Base-by-base conservation (phyloP, 23 red algal genomes). In the Cyanidiococcus yangmingshanensis region DNA sequence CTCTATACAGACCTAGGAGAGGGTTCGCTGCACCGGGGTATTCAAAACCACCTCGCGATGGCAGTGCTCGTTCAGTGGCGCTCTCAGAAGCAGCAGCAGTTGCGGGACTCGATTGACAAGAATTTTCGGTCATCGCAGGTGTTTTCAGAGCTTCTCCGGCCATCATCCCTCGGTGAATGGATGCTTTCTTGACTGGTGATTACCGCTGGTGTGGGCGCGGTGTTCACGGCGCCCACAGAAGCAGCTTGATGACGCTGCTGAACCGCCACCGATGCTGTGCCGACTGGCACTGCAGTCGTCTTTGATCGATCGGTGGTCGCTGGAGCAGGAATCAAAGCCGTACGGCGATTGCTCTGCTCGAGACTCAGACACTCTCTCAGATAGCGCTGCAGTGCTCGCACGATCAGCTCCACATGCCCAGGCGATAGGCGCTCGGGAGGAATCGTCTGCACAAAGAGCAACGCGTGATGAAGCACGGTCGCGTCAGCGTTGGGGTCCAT, bases 1-100 rank as follows among this genome's bases (percentile, higher is more conserved):
- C 2, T 77, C 82, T 36, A 90, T 57, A 21, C 77, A 80, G 1
- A 85, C 68, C n/a, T 41, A 80, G 51, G 2, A 90, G 77, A 39
- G 74, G 76, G 25, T 90, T 76, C 37, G 50, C 57, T 51, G 74
- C 87, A 68, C 37, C 63, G 7, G 63, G n/a, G 27, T 35, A 35
- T 7, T 71, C 63, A 29, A 71, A 71, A 7, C 63, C 63, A 29
- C 63, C 63, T 29, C 12, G 3, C 3, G 21, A 7, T 71, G n/a
- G n/a, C n/a, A 71, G n/a, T 71, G 63, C 63, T 71, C n/a, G n/a
- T n/a, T n/a, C n/a, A n/a, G n/a, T n/a, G n/a, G n/a, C n/a, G n/a
- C n/a, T n/a, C n/a, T n/a, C n/a, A n/a, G n/a, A n/a, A n/a, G n/a
- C n/a, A n/a, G n/a, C n/a, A n/a, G n/a, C n/a, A n/a, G n/a, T n/a